Base-by-base conservation (phyloP, 2,329 filamentous ascomycete species). In the Hypoxylon sp. region DNA sequence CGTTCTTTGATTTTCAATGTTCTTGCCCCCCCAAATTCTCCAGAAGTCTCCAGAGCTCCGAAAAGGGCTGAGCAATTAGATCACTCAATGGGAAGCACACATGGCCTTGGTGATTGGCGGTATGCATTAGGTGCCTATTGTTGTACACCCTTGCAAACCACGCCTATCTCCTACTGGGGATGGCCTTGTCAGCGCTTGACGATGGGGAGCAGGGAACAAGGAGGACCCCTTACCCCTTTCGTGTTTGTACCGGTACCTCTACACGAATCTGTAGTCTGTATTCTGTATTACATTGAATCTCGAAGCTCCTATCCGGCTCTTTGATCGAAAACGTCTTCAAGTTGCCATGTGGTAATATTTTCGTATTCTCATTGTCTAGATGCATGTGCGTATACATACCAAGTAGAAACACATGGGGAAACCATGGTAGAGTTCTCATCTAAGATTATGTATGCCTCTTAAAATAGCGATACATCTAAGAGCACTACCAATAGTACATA, bases 41-140 rank as follows among this genome's bases (percentile, higher is more conserved):
- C 47, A 51, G n/a, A 38, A 38, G 30, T 35, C 27, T 38, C 37
- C 29, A 49, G 43, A 53, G 53, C 34, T 29, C 55, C 37, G 43
- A 51, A 58, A n/a, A n/a, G 55, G 51, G 55, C 55, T 58, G 55
- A 55, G 51, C 25, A 26, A n/a, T 31, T 40, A 19, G 15, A 32
- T 52, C 45, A 29, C 38, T 21, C 17, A 11, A 56, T 45, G 35
- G 41, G 7, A 27, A 34, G 17, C n/a, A n/a, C n/a, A n/a, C n/a
- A n/a, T n/a, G n/a, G n/a, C n/a, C n/a, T n/a, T n/a, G 23, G 26
- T 48, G 55, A 57, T 57, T 57, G 55, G 38, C 52, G 47, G 43
- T 48, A 53, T 49, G 38, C 26, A 42, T 37, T 29, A 35, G 27
- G 7, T 43, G 41, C 29, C n/a, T 45, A 50, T 45, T 45, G 51